Percentiles rank a stretch among this genome's conserved stretches.
phyloP scores from a whole-genome alignment of 202 grass and related monocot species.

The Hordeum pubiflorum region DNA sequence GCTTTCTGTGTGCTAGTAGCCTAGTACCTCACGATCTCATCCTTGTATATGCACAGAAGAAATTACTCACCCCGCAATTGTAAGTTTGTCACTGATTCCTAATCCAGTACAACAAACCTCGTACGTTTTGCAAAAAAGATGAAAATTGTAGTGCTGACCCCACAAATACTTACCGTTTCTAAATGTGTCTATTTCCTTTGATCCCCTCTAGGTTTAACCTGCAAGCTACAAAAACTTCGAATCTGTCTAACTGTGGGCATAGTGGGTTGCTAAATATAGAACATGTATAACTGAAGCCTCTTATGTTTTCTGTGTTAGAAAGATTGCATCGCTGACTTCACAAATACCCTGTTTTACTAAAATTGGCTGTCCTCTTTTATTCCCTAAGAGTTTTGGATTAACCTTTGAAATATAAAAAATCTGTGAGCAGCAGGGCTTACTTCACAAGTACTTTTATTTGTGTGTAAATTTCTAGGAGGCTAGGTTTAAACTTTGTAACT shows the following conservation, averaged over 20 bases:
- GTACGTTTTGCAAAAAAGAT: too few species aligned
- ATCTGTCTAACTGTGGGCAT: too few species aligned
- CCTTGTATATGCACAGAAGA: too few species aligned
- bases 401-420: not conserved
- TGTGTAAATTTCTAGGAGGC: not conserved
- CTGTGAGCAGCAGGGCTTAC: not conserved
- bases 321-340: not conserved
- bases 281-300: not conserved
- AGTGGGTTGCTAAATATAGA: too few species aligned
- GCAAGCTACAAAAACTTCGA: not conserved
- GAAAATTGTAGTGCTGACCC: not conserved
- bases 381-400: not conserved
- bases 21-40: too few species aligned
- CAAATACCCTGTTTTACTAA: not conserved
- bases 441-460: not conserved
- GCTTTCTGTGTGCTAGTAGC: too few species aligned
- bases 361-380: not conserved
- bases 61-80: not conserved
- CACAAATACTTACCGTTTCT: not conserved
- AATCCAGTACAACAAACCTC: too few species aligned
- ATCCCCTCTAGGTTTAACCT: too few species aligned
- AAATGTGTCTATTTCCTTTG: too few species aligned
- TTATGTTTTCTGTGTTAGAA: not conserved
- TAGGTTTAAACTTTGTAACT: not conserved
- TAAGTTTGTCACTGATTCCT: too few species aligned